phyloP scores from a whole-genome alignment of 176 grass and related monocot species.

The Juncus inflexus region DNA sequence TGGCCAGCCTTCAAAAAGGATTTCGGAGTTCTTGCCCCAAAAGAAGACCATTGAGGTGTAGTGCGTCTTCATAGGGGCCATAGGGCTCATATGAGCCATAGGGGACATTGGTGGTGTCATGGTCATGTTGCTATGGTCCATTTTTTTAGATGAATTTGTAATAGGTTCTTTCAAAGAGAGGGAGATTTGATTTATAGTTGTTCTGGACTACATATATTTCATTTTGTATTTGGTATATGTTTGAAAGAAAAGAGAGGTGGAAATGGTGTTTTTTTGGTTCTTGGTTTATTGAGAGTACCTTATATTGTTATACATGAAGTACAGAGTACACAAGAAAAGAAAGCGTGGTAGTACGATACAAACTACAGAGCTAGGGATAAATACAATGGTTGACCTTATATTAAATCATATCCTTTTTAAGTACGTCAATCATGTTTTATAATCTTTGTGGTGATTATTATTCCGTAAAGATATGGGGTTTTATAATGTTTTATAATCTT shows the following conservation, averaged over 20 bases:
- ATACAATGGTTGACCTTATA: too few relatives aligned
- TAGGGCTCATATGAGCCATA: not conserved
- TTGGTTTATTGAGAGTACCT: not conserved
- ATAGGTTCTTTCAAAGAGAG: not conserved
- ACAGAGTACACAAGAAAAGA: not conserved
- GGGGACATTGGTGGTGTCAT: not conserved
- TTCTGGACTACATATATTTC: not conserved
- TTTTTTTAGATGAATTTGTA: not conserved
- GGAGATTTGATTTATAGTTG: not conserved
- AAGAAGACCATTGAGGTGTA: slow-evolving; percentile 34
- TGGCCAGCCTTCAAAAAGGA: slow-evolving; percentile 23
- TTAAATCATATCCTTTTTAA: too few relatives aligned
- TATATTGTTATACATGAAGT: not conserved
- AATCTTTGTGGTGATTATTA: too few relatives aligned
- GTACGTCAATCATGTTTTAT: too few relatives aligned
- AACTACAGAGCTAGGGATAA: too few relatives aligned
- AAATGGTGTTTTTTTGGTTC: not conserved
- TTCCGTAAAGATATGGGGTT: too few relatives aligned
- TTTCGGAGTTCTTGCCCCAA: slow-evolving; percentile 21
- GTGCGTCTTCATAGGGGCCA: slow-evolving; percentile 19
- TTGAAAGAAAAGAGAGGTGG: not conserved
- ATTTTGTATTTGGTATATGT: not conserved
- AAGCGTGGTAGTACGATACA: too few relatives aligned
- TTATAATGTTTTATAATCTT: too few relatives aligned
- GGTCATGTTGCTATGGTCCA: not conserved